A percentile compares a stretch with the other conserved stretches of the same genome.
phyloP scores from a whole-genome alignment of 345 rosid genomes.

The Arabis alpina region DNA sequence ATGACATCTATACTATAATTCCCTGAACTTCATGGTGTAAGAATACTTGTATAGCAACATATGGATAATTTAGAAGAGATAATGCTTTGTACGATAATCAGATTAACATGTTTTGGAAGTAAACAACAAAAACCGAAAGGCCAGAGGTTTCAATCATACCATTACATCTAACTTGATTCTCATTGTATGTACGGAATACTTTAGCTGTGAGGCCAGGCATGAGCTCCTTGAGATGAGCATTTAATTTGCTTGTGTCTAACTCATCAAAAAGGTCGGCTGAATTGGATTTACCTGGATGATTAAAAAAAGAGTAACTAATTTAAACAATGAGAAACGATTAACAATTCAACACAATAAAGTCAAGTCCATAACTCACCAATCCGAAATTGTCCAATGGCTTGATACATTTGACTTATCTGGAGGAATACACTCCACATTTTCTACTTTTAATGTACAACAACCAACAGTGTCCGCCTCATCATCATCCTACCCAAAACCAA shows the following conservation, averaged over 20 bases:
- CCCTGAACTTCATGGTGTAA: background rate
- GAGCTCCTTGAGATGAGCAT: slow-evolving; percentile 88
- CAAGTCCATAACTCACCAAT: slow-evolving; percentile 49
- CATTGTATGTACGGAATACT: slow-evolving; percentile 97
- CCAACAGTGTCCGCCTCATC: slow-evolving; percentile 99
- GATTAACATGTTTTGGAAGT: background rate
- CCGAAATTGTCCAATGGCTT: slow-evolving; percentile 77
- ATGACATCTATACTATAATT: background rate
- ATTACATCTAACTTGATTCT: slow-evolving; percentile 80
- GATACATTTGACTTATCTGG: slow-evolving; percentile 78
- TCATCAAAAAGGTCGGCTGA: slow-evolving; percentile 75
- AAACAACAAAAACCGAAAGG: background rate
- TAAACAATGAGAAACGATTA: slow-evolving; percentile 13
- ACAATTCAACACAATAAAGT: slow-evolving; percentile 6
- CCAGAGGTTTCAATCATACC: slow-evolving; percentile 50
- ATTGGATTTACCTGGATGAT: slow-evolving; percentile 58
- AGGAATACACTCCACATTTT: slow-evolving; percentile 80
- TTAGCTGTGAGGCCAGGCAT: slow-evolving; percentile 97
- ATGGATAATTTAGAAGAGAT: no score
- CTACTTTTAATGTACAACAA: slow-evolving; percentile 91
- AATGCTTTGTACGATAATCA: background rate
- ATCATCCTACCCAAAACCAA: slow-evolving; percentile 61
- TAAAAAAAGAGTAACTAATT: slow-evolving; percentile 16
- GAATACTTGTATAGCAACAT: background rate
- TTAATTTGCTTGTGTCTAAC: slow-evolving; percentile 83